Evolutionary conservation across 2,329 filamentous ascomycete genomes (phyloP).

Genomic region (Thelonectria olida): DNA sequence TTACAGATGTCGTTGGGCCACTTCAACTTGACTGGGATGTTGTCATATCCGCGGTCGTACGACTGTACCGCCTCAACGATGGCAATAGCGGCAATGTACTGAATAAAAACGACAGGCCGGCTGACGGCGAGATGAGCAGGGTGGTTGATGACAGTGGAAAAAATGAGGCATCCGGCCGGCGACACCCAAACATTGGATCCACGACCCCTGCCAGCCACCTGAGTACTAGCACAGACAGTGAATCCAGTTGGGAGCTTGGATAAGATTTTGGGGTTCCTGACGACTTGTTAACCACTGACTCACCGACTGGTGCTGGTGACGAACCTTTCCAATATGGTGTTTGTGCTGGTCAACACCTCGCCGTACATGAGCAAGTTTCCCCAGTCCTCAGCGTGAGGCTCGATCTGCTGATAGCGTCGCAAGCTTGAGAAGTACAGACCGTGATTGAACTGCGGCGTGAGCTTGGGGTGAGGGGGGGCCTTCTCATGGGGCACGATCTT

Average conservation of each 20-base stretch:
- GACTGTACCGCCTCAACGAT: constrained; percentile 83
- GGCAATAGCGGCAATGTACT: constrained; percentile 91
- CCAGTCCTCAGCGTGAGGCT: constrained; percentile 71
- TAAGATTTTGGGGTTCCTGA: constrained; percentile 80
- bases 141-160: constrained; percentile 89
- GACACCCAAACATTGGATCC: constrained; percentile 96
- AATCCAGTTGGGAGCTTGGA: constrained; percentile 84
- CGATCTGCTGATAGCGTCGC: constrained; percentile 66
- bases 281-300: neutral
- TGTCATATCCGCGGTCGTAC: constrained; percentile 80
- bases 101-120: constrained; percentile 89
- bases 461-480: constrained; percentile 71
- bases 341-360: constrained; percentile 93
- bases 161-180: constrained; percentile 85
- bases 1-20: constrained; percentile 96
- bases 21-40: constrained; percentile 85
- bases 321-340: constrained; percentile 89
- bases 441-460: constrained; percentile 90
- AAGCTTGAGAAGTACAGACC: constrained; percentile 79
- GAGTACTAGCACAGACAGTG: constrained; percentile 85
- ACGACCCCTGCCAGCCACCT: constrained; percentile 87
- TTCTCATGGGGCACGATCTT: constrained; percentile 77
- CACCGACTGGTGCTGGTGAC: constrained; percentile 8
- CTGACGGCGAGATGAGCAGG: constrained; percentile 74
- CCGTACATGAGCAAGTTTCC: constrained; percentile 85